Percentiles rank a stretch among this genome's conserved stretches.
These are phyloP conservation scores for Aristolochia contorta DNA, from an alignment of 164 flowering plant species.

Conservation along the genomic window DNA sequence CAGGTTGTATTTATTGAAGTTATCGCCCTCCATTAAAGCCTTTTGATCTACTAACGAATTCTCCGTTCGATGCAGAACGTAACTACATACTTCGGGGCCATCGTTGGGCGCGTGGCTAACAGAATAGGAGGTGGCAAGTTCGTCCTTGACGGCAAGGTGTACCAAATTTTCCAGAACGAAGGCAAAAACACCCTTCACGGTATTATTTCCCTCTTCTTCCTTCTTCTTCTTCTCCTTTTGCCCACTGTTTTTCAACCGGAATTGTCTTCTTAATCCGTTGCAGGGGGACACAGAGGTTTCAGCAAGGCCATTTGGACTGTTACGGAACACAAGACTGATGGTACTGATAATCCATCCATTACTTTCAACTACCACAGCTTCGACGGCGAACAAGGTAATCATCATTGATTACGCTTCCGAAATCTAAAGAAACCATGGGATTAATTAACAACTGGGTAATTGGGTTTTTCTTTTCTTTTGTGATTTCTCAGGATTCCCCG, in stretches of 20 bases:
- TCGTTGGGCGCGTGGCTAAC: conserved; percentile 75
- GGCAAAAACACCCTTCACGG: conserved; percentile 61
- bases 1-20: too few relatives aligned
- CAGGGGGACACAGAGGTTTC: conserved; percentile 17
- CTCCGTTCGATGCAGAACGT: conserved; percentile 41
- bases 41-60: not conserved
- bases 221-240: not conserved
- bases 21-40: too few relatives aligned
- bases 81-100: conserved; percentile 47
- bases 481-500: conserved; percentile 72
- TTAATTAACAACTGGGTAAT: too few relatives aligned
- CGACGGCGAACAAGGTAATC: conserved; percentile 41
- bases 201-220: conserved; percentile 4
- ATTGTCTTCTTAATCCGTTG: not conserved
- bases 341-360: conserved; percentile 6
- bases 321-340: not conserved
- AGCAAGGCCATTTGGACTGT: conserved; percentile 11
- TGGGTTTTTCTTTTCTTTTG: not conserved
- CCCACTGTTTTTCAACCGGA: not conserved
- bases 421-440: not conserved
- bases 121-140: conserved; percentile 63
- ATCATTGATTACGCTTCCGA: not conserved
- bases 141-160: conserved; percentile 36
- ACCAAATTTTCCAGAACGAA: conserved; percentile 47
- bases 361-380: conserved; percentile 14